Conservation (phyloP, 306 rosid species). For the Macrotyloma uniflorum region DNA sequence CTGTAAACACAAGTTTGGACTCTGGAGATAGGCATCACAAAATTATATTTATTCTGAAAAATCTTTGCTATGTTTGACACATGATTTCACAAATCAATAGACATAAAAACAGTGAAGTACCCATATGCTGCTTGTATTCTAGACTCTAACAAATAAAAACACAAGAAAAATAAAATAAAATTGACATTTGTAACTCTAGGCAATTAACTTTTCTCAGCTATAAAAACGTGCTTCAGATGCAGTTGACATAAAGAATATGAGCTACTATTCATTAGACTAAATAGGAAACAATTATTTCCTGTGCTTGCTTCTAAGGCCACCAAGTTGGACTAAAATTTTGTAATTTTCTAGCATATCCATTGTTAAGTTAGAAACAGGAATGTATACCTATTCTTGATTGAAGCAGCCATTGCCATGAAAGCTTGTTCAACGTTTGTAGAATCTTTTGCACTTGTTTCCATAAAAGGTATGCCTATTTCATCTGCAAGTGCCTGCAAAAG, state of each 20-base stretch:
- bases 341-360: background rate
- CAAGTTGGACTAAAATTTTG: background rate
- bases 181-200: background rate
- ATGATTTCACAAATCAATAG: background rate
- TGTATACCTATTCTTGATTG: slow-evolving; percentile 50
- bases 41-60: background rate
- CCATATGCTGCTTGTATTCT: slow-evolving; percentile 1
- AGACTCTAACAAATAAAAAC: background rate
- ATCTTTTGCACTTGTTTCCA: slow-evolving; percentile 63
- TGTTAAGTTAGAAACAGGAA: background rate
- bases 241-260: background rate
- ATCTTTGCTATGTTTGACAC: background rate
- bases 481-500: slow-evolving; percentile 52
- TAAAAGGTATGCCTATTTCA: slow-evolving; percentile 57
- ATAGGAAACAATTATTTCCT: background rate
- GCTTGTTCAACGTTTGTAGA: slow-evolving; percentile 58
- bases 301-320: background rate
- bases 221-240: background rate
- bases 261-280: background rate
- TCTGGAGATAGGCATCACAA: background rate
- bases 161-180: background rate
- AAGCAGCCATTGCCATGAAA: slow-evolving; percentile 56
- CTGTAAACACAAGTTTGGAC: background rate
- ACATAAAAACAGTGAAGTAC: background rate
- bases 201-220: slow-evolving; percentile 9